phyloP scores from a whole-genome alignment of 768 basidiomycete species.

The Amanita pseudoporphyria region DNA sequence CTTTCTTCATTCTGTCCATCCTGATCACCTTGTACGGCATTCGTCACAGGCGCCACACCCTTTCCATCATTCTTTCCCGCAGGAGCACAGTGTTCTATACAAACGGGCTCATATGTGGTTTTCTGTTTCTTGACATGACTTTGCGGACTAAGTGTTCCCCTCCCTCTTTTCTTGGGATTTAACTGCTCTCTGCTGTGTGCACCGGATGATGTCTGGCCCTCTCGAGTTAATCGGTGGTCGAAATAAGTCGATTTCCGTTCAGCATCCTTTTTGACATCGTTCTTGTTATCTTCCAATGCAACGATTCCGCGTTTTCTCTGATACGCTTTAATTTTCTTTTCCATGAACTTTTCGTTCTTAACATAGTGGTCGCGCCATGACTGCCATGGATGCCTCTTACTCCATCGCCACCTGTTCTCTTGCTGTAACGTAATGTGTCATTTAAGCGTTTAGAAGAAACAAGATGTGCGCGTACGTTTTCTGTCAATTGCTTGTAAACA shows the following conservation, averaged over 20 bases:
- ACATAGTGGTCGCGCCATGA: conserved; percentile 59
- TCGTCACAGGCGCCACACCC: background rate
- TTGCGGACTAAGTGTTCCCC: background rate
- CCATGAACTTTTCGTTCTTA: conserved; percentile 32
- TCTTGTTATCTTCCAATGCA: conserved; percentile 5
- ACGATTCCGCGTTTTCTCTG: conserved; percentile 18
- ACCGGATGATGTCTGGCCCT: background rate
- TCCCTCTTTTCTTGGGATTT: conserved; percentile 7
- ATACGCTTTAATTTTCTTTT: conserved; percentile 30
- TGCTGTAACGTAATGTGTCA: conserved; percentile 18
- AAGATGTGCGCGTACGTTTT: conserved; percentile 31
- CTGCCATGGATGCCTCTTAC: conserved; percentile 40
- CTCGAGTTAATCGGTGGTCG: too few relatives aligned
- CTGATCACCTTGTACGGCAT: background rate
- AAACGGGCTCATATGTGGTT: background rate
- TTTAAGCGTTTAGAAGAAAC: background rate
- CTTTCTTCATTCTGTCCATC: background rate
- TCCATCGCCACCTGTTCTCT: conserved; percentile 39
- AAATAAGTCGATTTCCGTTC: too few relatives aligned
- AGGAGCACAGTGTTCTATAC: background rate
- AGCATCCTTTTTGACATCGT: background rate
- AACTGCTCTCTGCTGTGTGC: background rate
- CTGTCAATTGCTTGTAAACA: conserved; percentile 32
- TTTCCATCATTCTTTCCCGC: background rate
- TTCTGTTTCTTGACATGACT: background rate